Percentiles rank a stretch among this genome's conserved stretches.
phyloP scores from a whole-genome alignment of 106 monocot species.

The Xerophyta viscosa region DNA sequence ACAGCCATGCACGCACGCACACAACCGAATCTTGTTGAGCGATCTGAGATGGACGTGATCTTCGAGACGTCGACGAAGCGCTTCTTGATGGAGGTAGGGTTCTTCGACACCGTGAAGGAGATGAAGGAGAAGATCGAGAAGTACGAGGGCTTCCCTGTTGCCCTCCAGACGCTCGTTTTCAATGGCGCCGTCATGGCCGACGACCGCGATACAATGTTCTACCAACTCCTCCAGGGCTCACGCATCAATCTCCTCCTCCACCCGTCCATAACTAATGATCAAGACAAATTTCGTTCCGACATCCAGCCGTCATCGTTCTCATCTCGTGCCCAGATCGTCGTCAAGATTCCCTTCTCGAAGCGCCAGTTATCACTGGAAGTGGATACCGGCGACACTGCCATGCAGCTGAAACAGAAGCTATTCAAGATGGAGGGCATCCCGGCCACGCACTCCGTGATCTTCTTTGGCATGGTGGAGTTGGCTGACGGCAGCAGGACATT shows the following conservation, averaged over 20 bases:
- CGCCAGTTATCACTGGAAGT: neutral
- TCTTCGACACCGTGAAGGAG: conserved; percentile 25
- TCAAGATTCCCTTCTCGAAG: neutral
- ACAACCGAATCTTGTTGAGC: no score
- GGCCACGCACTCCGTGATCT: neutral
- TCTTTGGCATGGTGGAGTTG: neutral
- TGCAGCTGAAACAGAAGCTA: neutral
- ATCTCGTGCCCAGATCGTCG: neutral
- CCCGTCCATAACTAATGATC: no score
- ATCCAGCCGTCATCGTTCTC: neutral
- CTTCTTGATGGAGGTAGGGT: conserved; percentile 21
- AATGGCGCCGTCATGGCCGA: conserved; percentile 6
- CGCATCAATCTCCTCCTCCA: conserved; percentile 9
- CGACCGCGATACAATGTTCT: conserved; percentile 8
- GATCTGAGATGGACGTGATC: conserved; percentile 15
- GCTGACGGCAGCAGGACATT: neutral
- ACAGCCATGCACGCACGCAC: no score
- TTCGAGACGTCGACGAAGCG: conserved; percentile 6
- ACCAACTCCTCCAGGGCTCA: conserved; percentile 9
- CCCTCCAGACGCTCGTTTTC: conserved; percentile 8
- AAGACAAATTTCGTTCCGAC: no score
- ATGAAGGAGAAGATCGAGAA: conserved; percentile 24
- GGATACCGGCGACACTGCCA: neutral
- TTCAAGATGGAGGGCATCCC: neutral
- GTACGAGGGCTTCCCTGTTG: conserved; percentile 12